Conservation (phyloP, 495 filamentous ascomycete genomes). For the Achaetomiella virescens region DNA sequence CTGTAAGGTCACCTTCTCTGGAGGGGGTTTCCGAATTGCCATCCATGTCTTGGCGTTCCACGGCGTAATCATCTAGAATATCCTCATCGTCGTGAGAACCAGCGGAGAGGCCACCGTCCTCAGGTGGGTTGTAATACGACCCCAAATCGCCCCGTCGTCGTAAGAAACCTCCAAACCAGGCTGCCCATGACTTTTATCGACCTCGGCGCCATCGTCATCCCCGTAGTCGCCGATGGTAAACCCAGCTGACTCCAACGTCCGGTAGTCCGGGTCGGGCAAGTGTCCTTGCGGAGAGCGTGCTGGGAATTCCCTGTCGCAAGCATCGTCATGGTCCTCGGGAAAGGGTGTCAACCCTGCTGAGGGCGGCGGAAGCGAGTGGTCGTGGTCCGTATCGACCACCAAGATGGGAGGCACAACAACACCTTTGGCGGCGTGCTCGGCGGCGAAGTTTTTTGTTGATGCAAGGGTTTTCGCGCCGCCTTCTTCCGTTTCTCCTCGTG, state of each 20-base stretch:
- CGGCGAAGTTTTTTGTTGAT: slow-evolving; percentile 10
- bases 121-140: slow-evolving; percentile 10
- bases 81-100: neutral
- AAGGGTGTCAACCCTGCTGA: slow-evolving; percentile 7
- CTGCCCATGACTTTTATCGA: neutral
- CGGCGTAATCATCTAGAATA: neutral
- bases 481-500: slow-evolving; percentile 11
- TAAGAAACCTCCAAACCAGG: neutral
- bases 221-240: slow-evolving; percentile 13
- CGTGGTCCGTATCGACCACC: neutral
- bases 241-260: neutral
- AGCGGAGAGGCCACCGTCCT: too few relatives aligned
- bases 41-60: neutral
- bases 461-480: slow-evolving; percentile 17
- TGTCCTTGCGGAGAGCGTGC: neutral
- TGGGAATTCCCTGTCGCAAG: neutral
- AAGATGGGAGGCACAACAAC: neutral
- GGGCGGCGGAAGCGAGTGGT: slow-evolving; percentile 2
- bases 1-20: too few relatives aligned
- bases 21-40: neutral
- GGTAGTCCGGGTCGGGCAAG: neutral
- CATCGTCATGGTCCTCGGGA: neutral
- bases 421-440: neutral
- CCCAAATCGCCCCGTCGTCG: slow-evolving; percentile 10
- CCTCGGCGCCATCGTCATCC: neutral